Evolutionary conservation across 306 rosid species (phyloP).

Genomic region (Cucurbita maxima): DNA sequence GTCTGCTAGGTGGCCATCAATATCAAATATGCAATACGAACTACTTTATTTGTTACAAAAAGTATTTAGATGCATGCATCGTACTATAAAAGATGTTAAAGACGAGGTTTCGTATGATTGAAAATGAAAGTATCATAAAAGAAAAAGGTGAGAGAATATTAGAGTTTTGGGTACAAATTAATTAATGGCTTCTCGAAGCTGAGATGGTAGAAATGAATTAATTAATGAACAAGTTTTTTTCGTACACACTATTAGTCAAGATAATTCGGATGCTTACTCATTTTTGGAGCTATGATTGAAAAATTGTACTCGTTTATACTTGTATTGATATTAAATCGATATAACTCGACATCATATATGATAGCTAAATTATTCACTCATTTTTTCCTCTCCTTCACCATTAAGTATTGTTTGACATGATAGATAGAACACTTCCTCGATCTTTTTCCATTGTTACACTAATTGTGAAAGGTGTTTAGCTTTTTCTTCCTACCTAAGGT

Average conservation of each 20-base stretch:
- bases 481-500: too few species aligned
- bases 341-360: neutral
- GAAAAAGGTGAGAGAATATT: neutral
- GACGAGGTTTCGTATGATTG: neutral
- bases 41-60: neutral
- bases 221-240: neutral
- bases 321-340: neutral
- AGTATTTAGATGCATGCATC: neutral
- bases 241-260: neutral
- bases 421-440: neutral
- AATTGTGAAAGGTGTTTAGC: neutral
- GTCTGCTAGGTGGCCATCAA: neutral
- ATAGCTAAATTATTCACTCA: neutral
- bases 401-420: neutral
- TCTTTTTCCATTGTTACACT: neutral
- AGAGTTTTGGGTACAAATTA: neutral
- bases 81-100: neutral
- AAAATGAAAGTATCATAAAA: neutral
- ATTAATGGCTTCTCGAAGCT: neutral
- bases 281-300: neutral
- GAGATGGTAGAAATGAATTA: neutral
- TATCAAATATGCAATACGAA: neutral
- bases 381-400: neutral
- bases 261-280: neutral
- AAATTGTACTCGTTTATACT: neutral